Evolutionary conservation across 345 rosid genomes (phyloP).

Genomic region (Atalantia buxifolia): DNA sequence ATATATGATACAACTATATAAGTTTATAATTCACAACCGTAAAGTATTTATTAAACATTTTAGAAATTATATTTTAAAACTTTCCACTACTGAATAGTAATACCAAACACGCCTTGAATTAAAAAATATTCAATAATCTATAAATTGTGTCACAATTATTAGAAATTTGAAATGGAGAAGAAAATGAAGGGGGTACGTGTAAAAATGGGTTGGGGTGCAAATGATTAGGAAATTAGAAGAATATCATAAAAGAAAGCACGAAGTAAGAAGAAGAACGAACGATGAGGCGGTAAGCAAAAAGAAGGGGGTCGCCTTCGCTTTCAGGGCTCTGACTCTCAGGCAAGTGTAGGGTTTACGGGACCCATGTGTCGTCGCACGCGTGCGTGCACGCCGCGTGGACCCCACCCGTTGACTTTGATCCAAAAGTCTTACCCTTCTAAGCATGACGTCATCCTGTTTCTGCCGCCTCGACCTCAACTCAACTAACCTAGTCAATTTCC

Average conservation of each 20-base stretch:
- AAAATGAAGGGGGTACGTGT: neutral
- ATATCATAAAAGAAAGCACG: no score
- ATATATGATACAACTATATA: accelerated
- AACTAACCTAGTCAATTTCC: slow-evolving; percentile 33
- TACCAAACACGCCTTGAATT: no score
- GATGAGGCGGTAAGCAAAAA: no score
- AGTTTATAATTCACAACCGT: no score
- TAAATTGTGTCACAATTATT: no score
- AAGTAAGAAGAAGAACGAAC: no score
- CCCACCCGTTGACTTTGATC: slow-evolving; percentile 43
- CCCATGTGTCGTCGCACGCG: slow-evolving; percentile 60
- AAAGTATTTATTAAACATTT: no score
- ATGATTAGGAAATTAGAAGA: neutral
- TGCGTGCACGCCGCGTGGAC: slow-evolving; percentile 61
- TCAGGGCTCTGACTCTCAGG: slow-evolving; percentile 55
- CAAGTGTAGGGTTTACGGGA: slow-evolving; percentile 20
- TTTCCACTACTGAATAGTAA: no score
- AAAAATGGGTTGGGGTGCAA: slow-evolving; percentile 1
- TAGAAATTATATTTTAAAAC: accelerated
- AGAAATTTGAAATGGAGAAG: neutral
- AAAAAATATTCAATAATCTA: no score
- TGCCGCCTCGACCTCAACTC: slow-evolving; percentile 15
- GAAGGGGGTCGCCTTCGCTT: neutral
- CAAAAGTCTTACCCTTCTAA: slow-evolving; percentile 10
- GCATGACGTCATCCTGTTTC: slow-evolving; percentile 23